Evolutionary conservation across 148 eudicot genomes (phyloP), one percentile per base, ranked within the genome.

Genomic region (Cornus suecica): DNA sequence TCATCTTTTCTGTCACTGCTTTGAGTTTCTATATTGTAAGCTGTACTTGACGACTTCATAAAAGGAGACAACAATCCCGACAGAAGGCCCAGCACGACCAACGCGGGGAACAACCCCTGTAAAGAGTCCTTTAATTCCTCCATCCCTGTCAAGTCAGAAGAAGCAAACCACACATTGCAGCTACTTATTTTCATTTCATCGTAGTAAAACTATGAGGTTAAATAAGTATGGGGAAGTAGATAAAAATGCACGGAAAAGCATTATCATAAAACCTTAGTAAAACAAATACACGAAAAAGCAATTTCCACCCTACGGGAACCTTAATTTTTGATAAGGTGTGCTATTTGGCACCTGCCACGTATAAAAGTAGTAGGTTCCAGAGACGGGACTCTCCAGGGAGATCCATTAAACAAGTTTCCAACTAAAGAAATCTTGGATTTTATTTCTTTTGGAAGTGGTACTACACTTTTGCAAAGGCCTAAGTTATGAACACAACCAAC

Each of bases 71-170:
- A 94, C 97, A 62, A 94, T 94, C 32, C 92, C 99, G 63, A 90
- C 94, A 0, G 99, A 94, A 25, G 99, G 97, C 29, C 99, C 99
- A 11, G 99, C 96, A 68, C 97, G 96, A 51, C 83, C 94, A 64
- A 94, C 94, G 25, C 99, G 89, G 41, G 97, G 99, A 41, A 89
- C 86, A 10, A 86, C 84, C 37, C 99, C 99, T 22, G 90, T 81
- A 74, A 94, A 94, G 8, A 92, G 78, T 45, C 97, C 99, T 84
- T 76, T 92, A 75, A 87, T 78, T 2, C 97, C 94, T 78, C 97
- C 96, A 87, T 89, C 96, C 84, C 99, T 94, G 91, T n/a, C 76
- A 15, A 48, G 18, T 29, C 10, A 68, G 23, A 42, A 64, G 16
- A 28, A 67, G 62, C 62, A 58, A 58, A 58, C 7, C 42, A 37